A percentile compares a stretch with the other conserved stretches of the same genome.
phyloP scores from a whole-genome alignment of 2,329 filamentous ascomycete genomes.

The Kalaharituber pfeilii region DNA sequence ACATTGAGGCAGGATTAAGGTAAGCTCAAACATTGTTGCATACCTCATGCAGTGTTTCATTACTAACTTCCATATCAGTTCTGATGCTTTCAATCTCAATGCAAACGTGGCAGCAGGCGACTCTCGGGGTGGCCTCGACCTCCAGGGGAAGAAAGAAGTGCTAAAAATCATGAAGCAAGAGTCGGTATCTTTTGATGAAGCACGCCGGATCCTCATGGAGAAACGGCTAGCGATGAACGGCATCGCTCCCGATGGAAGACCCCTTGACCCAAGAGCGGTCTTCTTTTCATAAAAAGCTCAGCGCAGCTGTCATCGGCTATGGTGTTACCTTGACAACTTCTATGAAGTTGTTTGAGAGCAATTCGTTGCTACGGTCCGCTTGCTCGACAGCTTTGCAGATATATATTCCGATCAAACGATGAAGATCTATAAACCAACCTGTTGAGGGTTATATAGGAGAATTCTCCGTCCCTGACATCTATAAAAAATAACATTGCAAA shows the following conservation, averaged over 20 bases:
- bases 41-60: not conserved
- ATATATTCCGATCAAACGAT: not conserved
- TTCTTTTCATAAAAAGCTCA: slow-evolving; percentile 9
- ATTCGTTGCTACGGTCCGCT: not conserved
- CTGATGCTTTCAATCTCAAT: slow-evolving; percentile 57
- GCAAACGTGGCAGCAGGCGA: slow-evolving; percentile 69
- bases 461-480: not conserved
- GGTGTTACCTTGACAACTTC: not conserved
- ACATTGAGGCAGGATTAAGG: slow-evolving; percentile 67
- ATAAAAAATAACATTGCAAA: not conserved
- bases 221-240: slow-evolving; percentile 70
- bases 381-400: not conserved
- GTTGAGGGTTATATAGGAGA: not conserved
- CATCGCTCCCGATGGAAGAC: slow-evolving; percentile 63
- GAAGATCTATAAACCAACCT: too few species aligned
- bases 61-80: slow-evolving; percentile 35
- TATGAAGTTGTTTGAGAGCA: not conserved
- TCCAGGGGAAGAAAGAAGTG: slow-evolving; percentile 62
- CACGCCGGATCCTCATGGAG: slow-evolving; percentile 70
- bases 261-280: slow-evolving; percentile 10
- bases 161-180: slow-evolving; percentile 69
- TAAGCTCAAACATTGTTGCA: slow-evolving; percentile 2
- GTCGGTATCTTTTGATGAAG: slow-evolving; percentile 32
- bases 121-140: slow-evolving; percentile 61
- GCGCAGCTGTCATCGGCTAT: not conserved